Conservation (phyloP, 2,329 filamentous ascomycete species). For the Colletotrichum sp. region DNA sequence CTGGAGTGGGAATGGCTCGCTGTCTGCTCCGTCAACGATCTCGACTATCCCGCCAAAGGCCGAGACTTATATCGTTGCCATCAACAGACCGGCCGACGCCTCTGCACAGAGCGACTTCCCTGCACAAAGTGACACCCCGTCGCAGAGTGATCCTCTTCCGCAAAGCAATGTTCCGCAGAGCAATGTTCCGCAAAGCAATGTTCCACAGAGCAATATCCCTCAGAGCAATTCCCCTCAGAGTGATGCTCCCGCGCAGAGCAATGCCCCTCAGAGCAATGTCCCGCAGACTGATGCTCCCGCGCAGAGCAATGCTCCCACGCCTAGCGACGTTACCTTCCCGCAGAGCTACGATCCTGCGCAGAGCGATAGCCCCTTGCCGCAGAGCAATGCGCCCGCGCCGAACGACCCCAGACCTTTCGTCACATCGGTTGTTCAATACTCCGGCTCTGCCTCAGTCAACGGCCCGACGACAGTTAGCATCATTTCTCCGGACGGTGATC, state of each 20-base stretch:
- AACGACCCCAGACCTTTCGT: background rate
- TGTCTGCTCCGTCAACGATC: background rate
- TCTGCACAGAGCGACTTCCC: background rate
- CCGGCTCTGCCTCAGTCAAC: background rate
- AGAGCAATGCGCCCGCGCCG: background rate
- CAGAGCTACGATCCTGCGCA: background rate
- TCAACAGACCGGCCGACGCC: background rate
- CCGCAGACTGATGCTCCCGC: background rate
- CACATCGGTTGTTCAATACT: background rate
- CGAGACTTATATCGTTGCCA: background rate
- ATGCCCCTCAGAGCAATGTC: background rate
- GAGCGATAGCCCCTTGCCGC: background rate
- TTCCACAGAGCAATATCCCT: background rate
- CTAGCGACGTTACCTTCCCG: background rate
- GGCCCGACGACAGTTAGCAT: constrained; percentile 3
- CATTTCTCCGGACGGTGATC: background rate
- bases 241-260: background rate
- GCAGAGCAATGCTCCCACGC: background rate
- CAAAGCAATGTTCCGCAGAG: background rate
- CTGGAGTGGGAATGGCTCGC: background rate
- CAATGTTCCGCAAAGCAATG: too few species aligned
- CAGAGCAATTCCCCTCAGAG: background rate
- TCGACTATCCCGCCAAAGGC: constrained; percentile 5
- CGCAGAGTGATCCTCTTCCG: background rate
- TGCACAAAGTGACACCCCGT: background rate